Base-by-base conservation (phyloP, 306 rosid genomes). In the Clitoria ternatea region DNA sequence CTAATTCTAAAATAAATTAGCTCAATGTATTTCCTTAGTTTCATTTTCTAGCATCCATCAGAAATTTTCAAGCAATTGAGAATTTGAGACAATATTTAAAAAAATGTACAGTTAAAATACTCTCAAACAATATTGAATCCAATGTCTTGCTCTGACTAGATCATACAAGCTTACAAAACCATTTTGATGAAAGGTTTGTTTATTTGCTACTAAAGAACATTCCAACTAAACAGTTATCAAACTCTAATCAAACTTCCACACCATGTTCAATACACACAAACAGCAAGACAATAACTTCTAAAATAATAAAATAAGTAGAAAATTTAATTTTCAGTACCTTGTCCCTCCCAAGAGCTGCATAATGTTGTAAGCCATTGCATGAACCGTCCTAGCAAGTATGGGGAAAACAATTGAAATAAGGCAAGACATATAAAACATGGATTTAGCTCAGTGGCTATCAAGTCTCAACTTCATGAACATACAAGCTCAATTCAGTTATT, bases 291-390 rank as follows among this genome's bases (percentile, higher is more conserved):
- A 52, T 62, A 11, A 22, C 55, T 13, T 37, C 1, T 26, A 4
- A 18, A 12, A 22, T 22, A 62, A 20, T 11, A 49, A 18, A 63
- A 74, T 5, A 23, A 3, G 2, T 10, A 40, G 26, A 54, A 70
- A 44, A 5, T 5, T 52, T 20, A 23, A 43, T 42, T 26, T 57
- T 64, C 26, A 13, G 48, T 88, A 94, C 99, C 97, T 81, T 89
- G 87, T 94, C 99, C 87, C 99, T 91, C 35, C 99, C 99, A 57
- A 94, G 95, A 36, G 99, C 97, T 48, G 99, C 99, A 80, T 94
- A 94, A 74, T 94, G 99, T 75, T 94, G 99, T 82, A 94, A 84
- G 77, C 99, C 99, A 87, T 94, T 94, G 83, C 99, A 94, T 3
- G 99, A 94, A 81, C 99, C 99, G 89, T 94, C 99, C 99, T 94